Evolutionary conservation across 108 stramenopile genomes (phyloP), one percentile per base, ranked within the genome.

Genomic region (Aureococcus anophagefferens): DNA sequence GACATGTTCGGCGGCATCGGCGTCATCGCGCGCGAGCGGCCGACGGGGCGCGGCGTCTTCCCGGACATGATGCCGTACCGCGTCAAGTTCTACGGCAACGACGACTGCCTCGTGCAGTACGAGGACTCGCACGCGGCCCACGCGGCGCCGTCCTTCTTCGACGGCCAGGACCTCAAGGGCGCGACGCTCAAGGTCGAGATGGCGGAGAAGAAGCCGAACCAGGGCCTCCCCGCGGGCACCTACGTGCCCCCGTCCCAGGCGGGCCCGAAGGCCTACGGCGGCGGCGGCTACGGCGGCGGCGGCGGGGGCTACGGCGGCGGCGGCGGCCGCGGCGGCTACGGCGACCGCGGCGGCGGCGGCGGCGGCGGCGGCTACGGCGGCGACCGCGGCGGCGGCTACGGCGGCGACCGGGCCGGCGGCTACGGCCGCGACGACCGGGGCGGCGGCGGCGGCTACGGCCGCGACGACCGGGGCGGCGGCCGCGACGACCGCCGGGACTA

Each of bases 121-220:
- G 51, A 59, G 51, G 51, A 59, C 51, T 11, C 51, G 21, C 25
- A 16, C 21, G 51, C 51, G 51, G 51, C 51, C 21, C 51, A 59
- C 51, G 51, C 51, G 21, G 51, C 51, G 21, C 51, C 51, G 21
- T 25, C 21, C 51, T 59, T 59, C 25, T 59, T 59, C 25, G 25
- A 59, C 25, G 51, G 25, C 21, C 51, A 59, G 3, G 51, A 59
- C 1, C 25, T 16, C 21, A 25, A 59, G 21, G 51, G 51, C 7
- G 4, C 51, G 21, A 59, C 4, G 51, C 51, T 59, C 51, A 18
- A 59, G 21, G 51, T 59, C 21, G 51, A 59, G 51, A 59, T 59
- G 21, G 51, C 51, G 7, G 51, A 59, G 51, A 59, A 59, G 51
- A 59, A 59, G 51, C 51, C 51, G 51, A 59, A 59, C 51, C 51